Conservation (phyloP, 2,329 filamentous ascomycete species). For the Furcasterigmium sp. region DNA sequence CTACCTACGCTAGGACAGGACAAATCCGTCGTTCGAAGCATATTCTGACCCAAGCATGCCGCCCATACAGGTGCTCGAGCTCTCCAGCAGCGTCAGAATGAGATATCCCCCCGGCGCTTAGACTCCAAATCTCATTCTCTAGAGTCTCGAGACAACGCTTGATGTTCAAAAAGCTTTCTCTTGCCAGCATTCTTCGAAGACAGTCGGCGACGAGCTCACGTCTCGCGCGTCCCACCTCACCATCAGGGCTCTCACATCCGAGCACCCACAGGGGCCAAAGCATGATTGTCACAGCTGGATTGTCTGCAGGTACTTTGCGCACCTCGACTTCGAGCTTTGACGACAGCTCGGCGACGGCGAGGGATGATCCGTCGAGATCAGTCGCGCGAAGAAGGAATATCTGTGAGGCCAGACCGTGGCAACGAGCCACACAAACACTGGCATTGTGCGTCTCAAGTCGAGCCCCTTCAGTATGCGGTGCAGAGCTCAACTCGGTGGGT, state of each 20-base stretch:
- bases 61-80: too few species aligned
- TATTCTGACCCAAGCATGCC: too few species aligned
- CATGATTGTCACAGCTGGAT: constrained; percentile 6
- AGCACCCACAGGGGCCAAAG: constrained; percentile 8
- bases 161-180: neutral
- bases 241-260: constrained; percentile 4
- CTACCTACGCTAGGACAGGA: too few species aligned
- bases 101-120: too few species aligned
- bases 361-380: neutral
- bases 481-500: too few species aligned
- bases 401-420: constrained; percentile 5
- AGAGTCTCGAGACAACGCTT: neutral
- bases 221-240: neutral
- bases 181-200: neutral
- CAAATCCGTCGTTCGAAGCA: too few species aligned
- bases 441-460: constrained; percentile 3
- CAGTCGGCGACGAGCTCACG: neutral
- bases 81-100: too few species aligned
- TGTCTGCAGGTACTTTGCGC: constrained; percentile 1
- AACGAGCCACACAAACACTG: constrained; percentile 5
- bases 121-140: neutral
- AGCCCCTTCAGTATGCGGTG: too few species aligned
- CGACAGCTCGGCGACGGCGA: neutral
- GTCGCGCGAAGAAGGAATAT: constrained; percentile 6
- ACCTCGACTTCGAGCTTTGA: constrained; percentile 2